Evolutionary conservation across 2,329 filamentous ascomycete species (phyloP), one percentile per base, ranked within the genome.

Genomic region (Cytospora piceae): DNA sequence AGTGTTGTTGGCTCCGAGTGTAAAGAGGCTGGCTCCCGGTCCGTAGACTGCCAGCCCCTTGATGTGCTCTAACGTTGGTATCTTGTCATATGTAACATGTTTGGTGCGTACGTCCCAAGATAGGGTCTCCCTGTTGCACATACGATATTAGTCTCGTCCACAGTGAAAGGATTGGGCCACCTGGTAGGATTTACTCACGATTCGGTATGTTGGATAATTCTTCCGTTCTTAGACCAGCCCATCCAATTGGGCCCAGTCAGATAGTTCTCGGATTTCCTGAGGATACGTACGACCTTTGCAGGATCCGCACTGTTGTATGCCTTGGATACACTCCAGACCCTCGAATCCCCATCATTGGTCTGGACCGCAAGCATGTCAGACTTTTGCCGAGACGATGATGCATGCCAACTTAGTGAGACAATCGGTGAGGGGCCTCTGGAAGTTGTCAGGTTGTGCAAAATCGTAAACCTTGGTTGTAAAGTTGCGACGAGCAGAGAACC

Each of bases 61-160:
- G 65, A 97, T 86, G 70, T 90, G 88, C 46, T 95, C 90, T 8
- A 94, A 83, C 1, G 93, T 97, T 7, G 94, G 93, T 64, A 98
- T 91, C 66, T 87, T 85, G 73, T 97, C 94, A 77, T 89, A 96
- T 3, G 93, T 94, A 71, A 99, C 93, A 74, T 96, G 90, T 76
- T 98, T 98, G n/a, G 95, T 99, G 69, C 94, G 87, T 54, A 99
- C 95, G 82, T 99, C 95, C 94, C 95, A 99, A 65, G 93, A 90
- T 72, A 92, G 89, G 46, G 94, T 97, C 83, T 97, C 91, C 63
- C 94, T 93, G 74, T 72, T 69, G 7, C 46, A n/a, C 53, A 20
- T 12, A 29, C 24, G 15, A 34, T 17, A 55, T 64, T 62, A 67
- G 67, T 72, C 78, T 74, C 77, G 76, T 73, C 65, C 46, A 55